Evolutionary conservation across 2,329 filamentous ascomycete species (phyloP), one percentile per base, ranked within the genome.

Genomic region (Metarhizium brunneum): DNA sequence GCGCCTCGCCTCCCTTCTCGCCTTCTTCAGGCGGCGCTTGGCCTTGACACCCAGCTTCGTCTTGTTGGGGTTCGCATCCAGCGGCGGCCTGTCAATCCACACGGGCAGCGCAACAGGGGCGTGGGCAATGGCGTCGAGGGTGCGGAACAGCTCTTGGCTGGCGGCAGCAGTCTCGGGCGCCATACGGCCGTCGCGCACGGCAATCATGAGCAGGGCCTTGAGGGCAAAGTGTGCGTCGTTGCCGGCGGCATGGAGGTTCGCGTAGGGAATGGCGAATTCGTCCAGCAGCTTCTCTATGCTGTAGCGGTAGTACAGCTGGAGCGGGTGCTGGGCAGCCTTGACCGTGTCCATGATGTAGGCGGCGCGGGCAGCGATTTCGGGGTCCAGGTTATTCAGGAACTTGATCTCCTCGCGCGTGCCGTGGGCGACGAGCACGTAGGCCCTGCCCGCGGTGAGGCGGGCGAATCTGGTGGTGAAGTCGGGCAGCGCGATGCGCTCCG

Each of bases 151-250:
- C 40, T 42, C 40, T 6, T 42, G 11, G n/a, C 14, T 5, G n/a
- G n/a, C 40, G 40, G 40, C n/a, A 4, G 40, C 6, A 4, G 25
- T 3, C 40, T 16, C 14, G n/a, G 40, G 14, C 14, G 14, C 14
- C 40, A 43, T 53, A 14, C 30, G 49, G 2, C 38, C 43, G 32
- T 56, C 55, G 7, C 47, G 25, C 11, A 59, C 59, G 2, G 56
- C 57, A 51, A 61, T 54, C 58, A 61, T 62, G 0, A 63, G 56
- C 18, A 62, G 14, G 16, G 52, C 57, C 29, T 50, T 59, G 29
- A 67, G 56, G 8, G 59, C 55, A 35, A 65, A 69, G 53, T 63
- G 59, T 13, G 61, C 62, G 50, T 68, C 65, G 43, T 68, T 69
- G 1, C 64, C 66, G 16, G 61, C 53, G 2, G 36, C 29, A 18